These are phyloP conservation scores for Leptographium radiaticola DNA, from an alignment of 2,329 filamentous ascomycete genomes.

Conservation along the genomic window DNA sequence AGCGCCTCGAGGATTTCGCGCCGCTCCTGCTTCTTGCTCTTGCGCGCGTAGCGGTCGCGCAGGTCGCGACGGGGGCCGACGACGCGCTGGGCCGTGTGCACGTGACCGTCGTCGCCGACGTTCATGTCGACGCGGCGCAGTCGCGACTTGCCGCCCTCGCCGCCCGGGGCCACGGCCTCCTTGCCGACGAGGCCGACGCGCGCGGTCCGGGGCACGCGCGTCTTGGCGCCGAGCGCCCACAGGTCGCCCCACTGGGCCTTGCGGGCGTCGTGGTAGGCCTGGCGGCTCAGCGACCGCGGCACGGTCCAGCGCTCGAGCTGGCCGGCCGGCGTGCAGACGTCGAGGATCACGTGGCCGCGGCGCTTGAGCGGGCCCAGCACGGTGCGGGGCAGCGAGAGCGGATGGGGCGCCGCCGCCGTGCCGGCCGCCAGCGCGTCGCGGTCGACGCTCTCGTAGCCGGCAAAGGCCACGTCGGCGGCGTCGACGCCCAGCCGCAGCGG, in stretches of 20 bases:
- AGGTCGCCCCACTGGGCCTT: constrained; percentile 88
- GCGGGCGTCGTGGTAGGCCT: constrained; percentile 82
- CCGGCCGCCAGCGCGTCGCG: constrained; percentile 10
- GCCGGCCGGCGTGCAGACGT: constrained; percentile 78
- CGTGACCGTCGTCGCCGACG: neutral
- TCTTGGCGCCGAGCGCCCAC: constrained; percentile 92
- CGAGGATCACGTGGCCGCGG: constrained; percentile 74
- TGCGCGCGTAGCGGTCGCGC: too few species aligned
- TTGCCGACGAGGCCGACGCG: constrained; percentile 26
- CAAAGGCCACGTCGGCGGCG: constrained; percentile 57
- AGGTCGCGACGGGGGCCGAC: too few species aligned
- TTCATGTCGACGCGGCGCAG: neutral
- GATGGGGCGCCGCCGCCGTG: constrained; percentile 25
- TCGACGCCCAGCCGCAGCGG: constrained; percentile 32
- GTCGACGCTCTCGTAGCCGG: constrained; percentile 45
- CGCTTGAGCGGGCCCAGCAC: constrained; percentile 77
- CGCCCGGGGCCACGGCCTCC: neutral
- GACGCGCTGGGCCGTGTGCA: neutral
- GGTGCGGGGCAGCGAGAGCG: constrained; percentile 63
- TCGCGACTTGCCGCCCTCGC: neutral
- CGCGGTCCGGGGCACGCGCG: constrained; percentile 48
- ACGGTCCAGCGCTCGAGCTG: constrained; percentile 90
- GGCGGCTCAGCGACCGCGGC: constrained; percentile 63
- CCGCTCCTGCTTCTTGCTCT: neutral
- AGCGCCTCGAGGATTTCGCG: neutral